Percentiles rank a stretch among this genome's conserved stretches.
Conservation (phyloP, 768 basidiomycete genomes). For the Leucocoprinus sp. region DNA sequence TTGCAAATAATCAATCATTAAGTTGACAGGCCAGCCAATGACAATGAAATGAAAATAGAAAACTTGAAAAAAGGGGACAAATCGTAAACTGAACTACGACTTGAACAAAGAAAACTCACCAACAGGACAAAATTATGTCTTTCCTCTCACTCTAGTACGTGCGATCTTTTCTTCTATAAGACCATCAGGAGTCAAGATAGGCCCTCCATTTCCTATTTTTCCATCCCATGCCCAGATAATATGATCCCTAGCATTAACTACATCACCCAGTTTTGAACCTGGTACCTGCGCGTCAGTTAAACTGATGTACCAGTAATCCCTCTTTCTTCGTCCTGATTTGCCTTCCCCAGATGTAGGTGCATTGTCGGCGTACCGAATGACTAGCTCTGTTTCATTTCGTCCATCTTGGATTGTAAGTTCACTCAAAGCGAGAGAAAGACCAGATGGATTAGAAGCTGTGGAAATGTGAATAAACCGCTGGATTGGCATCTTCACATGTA, state of each 20-base stretch:
- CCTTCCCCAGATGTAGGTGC: background rate
- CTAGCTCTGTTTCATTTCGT: constrained; percentile 25
- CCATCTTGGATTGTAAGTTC: constrained; percentile 23
- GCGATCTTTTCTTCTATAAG: background rate
- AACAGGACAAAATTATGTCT: too few species aligned
- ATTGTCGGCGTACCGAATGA: constrained; percentile 17
- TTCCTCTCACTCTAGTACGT: too few species aligned
- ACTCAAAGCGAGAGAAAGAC: constrained; percentile 19
- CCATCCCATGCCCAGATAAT: constrained; percentile 23
- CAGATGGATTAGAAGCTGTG: constrained; percentile 17
- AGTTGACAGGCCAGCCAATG: too few species aligned
- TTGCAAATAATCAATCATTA: too few species aligned
- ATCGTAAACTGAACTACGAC: too few species aligned
- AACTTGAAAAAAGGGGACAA: too few species aligned
- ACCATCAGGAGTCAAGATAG: background rate
- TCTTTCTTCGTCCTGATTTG: background rate
- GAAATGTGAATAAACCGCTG: constrained; percentile 5
- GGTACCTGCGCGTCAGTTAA: constrained; percentile 20
- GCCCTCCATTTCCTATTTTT: constrained; percentile 8
- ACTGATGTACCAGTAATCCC: constrained; percentile 28
- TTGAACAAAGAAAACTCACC: too few species aligned
- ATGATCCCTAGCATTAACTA: constrained; percentile 19
- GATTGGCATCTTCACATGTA: background rate
- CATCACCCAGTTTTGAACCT: constrained; percentile 15
- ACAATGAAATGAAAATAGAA: too few species aligned